These are phyloP conservation scores for Chaetothyriales sp. DNA, from an alignment of 2,329 filamentous ascomycete genomes.

Conservation along the genomic window DNA sequence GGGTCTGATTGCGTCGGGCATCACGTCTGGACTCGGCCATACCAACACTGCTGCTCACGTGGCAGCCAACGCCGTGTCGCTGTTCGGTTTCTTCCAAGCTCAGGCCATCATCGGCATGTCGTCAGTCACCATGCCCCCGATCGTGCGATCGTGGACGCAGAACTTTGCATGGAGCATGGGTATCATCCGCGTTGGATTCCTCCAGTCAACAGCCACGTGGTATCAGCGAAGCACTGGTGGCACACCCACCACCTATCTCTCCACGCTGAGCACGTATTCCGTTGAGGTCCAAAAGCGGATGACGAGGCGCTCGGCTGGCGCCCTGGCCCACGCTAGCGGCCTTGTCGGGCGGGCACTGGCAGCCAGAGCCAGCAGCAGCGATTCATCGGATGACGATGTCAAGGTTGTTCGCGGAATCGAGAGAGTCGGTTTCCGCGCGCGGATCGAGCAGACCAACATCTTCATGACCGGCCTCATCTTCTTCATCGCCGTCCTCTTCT, in stretches of 20 bases:
- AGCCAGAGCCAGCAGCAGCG: slow-evolving; percentile 35
- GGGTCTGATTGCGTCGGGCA: slow-evolving; percentile 68
- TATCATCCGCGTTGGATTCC: slow-evolving; percentile 74
- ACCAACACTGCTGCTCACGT: slow-evolving; percentile 91
- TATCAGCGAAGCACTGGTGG: slow-evolving; percentile 90
- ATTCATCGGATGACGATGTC: slow-evolving; percentile 33
- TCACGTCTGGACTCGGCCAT: slow-evolving; percentile 81
- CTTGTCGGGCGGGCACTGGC: slow-evolving; percentile 26
- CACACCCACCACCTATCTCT: slow-evolving; percentile 63
- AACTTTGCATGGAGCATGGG: slow-evolving; percentile 99
- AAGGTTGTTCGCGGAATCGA: slow-evolving; percentile 64
- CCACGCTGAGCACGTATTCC: slow-evolving; percentile 58
- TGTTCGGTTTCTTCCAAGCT: slow-evolving; percentile 88
- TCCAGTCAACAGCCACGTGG: slow-evolving; percentile 85
- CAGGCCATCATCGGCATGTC: slow-evolving; percentile 85
- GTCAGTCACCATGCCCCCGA: slow-evolving; percentile 66
- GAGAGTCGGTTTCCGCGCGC: slow-evolving; percentile 71
- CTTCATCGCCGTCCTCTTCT: slow-evolving; percentile 69
- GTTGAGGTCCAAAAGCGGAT: slow-evolving; percentile 61
- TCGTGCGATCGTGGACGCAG: slow-evolving; percentile 86
- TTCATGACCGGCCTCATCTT: slow-evolving; percentile 86
- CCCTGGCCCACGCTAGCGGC: slow-evolving; percentile 10
- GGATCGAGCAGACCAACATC: slow-evolving; percentile 80
- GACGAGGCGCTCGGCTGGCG: slow-evolving; percentile 33
- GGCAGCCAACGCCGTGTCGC: slow-evolving; percentile 81